These are phyloP conservation scores for Sedum album DNA, from an alignment of 164 flowering plant genomes.

Conservation along the genomic window DNA sequence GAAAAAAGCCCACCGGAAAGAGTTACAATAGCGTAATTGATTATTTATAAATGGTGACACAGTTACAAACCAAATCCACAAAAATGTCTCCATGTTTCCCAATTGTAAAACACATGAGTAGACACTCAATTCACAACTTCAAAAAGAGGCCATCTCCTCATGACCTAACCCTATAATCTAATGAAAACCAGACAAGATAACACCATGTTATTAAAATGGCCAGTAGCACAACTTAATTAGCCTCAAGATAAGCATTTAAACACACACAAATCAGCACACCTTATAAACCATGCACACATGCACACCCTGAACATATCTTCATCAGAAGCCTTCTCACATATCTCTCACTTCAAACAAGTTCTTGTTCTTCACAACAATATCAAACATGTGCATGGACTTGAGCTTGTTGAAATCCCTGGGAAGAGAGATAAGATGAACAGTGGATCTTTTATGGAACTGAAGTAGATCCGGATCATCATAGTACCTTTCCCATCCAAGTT, in stretches of 20 bases:
- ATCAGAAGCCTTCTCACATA: slow-evolving; percentile 12
- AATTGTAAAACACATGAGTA: no score
- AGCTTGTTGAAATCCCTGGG: slow-evolving; percentile 69
- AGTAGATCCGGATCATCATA: slow-evolving; percentile 70
- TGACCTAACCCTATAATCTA: background rate
- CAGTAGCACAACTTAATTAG: no score
- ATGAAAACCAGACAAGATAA: background rate
- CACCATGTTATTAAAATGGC: no score
- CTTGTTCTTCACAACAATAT: slow-evolving; percentile 75
- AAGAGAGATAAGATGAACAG: slow-evolving; percentile 84
- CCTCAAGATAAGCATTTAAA: background rate
- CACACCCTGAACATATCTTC: background rate
- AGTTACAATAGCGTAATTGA: no score
- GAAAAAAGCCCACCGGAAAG: no score
- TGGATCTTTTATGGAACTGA: slow-evolving; percentile 73
- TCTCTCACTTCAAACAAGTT: slow-evolving; percentile 73
- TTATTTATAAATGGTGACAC: background rate
- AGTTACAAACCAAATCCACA: background rate
- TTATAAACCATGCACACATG: background rate
- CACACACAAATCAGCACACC: background rate
- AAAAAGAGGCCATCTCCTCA: background rate
- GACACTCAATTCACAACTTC: background rate
- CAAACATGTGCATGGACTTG: slow-evolving; percentile 82
- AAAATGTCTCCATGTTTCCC: no score
- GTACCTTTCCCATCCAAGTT: slow-evolving; percentile 86